These are phyloP conservation scores for Paramecium pentaurelia DNA, from an alignment of 73 alveolate species.

Conservation along the genomic window DNA sequence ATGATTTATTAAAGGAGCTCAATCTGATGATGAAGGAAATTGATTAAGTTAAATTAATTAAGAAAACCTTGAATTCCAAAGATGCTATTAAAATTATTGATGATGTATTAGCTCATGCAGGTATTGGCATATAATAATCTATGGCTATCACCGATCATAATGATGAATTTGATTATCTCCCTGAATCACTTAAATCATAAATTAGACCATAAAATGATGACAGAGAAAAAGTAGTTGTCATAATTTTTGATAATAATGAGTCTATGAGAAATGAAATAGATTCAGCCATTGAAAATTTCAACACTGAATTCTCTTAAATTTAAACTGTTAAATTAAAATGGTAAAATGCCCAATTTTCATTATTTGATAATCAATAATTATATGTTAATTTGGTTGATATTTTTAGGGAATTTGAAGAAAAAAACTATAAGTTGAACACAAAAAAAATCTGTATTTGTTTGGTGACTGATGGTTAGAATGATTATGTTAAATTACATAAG, in stretches of 20 bases:
- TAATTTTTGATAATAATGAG: neutral
- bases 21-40: neutral
- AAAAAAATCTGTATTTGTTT: neutral
- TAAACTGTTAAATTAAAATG: neutral
- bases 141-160: neutral
- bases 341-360: neutral
- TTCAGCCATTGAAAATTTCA: neutral
- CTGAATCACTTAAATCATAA: neutral
- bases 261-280: neutral
- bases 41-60: neutral
- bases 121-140: neutral
- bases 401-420: neutral
- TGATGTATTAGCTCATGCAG: neutral
- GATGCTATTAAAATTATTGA: neutral
- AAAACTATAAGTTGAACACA: neutral
- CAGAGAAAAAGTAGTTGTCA: neutral
- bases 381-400: neutral
- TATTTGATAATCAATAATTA: neutral
- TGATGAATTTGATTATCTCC: neutral
- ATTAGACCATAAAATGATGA: neutral
- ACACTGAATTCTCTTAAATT: neutral
- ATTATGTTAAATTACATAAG: neutral
- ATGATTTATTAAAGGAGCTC: neutral
- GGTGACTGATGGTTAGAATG: neutral
- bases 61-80: neutral